Evolutionary conservation across 176 grass and related monocot genomes (phyloP).

Genomic region (Thinopyrum elongatum): DNA sequence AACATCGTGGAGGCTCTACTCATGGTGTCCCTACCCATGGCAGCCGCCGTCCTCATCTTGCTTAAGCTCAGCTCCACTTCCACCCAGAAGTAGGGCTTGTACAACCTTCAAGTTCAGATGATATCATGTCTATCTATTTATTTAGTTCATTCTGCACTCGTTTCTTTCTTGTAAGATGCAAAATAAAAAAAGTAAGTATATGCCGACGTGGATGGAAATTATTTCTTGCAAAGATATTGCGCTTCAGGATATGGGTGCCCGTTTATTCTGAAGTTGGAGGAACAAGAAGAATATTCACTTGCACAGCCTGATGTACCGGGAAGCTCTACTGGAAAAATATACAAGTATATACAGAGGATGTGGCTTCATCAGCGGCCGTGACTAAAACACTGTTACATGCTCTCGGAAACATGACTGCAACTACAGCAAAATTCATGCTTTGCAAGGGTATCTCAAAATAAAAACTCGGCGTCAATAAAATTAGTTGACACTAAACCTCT

Average conservation of each 20-base stretch:
- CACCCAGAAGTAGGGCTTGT: constrained; percentile 6
- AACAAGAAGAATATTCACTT: not conserved
- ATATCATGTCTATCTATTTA: too few relatives aligned
- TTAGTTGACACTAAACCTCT: constrained; percentile 23
- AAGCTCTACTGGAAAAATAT: not conserved
- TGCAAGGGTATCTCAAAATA: not conserved
- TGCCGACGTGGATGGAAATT: too few relatives aligned
- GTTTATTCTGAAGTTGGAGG: not conserved
- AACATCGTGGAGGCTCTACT: constrained; percentile 68
- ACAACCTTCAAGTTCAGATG: not conserved
- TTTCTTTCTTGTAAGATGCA: too few relatives aligned
- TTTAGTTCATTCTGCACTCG: too few relatives aligned
- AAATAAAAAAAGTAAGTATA: too few relatives aligned
- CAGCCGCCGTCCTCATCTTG: constrained; percentile 53
- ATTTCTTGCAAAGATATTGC: not conserved
- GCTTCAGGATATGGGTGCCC: not conserved
- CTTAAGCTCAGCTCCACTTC: constrained; percentile 43
- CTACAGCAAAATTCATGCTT: constrained; percentile 28
- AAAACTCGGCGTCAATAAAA: not conserved
- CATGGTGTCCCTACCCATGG: constrained; percentile 71
- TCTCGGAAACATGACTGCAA: not conserved
- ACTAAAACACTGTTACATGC: constrained; percentile 9
- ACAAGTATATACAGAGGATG: not conserved
- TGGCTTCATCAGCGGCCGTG: not conserved
- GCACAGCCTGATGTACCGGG: not conserved